Conservation (phyloP, 2,329 filamentous ascomycete genomes). For the Paecilomyces sp. region DNA sequence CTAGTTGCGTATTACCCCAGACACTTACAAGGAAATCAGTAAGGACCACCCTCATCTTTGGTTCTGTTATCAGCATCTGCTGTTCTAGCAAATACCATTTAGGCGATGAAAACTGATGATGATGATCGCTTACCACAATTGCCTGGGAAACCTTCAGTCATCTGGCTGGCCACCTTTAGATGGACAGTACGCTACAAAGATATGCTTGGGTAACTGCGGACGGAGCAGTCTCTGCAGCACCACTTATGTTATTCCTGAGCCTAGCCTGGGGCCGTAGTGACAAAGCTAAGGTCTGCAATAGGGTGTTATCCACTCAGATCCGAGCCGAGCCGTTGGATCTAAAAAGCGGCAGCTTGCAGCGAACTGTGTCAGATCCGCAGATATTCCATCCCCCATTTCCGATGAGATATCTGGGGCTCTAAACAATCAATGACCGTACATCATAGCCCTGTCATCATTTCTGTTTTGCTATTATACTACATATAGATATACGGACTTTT, state of each 20-base stretch:
- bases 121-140: neutral
- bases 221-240: neutral
- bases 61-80: neutral
- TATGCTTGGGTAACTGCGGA: neutral
- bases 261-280: neutral
- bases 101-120: neutral
- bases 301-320: neutral
- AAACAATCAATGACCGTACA: neutral
- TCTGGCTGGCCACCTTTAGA: neutral
- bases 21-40: neutral
- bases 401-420: neutral
- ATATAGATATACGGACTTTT: neutral
- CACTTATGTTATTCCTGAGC: neutral
- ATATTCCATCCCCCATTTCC: neutral
- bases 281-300: neutral
- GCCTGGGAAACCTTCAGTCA: neutral
- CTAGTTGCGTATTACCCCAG: neutral
- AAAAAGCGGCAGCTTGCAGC: neutral
- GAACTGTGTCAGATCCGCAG: neutral
- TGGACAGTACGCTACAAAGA: neutral
- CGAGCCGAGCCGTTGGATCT: neutral
- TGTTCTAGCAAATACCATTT: neutral
- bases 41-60: neutral
- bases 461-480: neutral
- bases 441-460: neutral